phyloP scores from a whole-genome alignment of 2,329 filamentous ascomycete genomes.

The Ustilaginoidea virens region DNA sequence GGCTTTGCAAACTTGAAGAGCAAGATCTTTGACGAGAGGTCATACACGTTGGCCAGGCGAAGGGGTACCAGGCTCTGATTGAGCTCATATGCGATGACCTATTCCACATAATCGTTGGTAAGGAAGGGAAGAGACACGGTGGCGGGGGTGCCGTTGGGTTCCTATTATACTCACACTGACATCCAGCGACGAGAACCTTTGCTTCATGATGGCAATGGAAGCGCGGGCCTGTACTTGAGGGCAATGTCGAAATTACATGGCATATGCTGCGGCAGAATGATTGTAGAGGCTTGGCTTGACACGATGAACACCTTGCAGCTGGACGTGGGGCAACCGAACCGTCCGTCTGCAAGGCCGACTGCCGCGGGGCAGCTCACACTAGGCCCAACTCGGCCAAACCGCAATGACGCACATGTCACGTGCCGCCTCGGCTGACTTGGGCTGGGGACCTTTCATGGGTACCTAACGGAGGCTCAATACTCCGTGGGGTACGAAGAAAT shows the following conservation, averaged over 20 bases:
- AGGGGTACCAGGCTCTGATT: conserved; percentile 59
- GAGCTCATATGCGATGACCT: conserved; percentile 93
- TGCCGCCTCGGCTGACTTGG: conserved; percentile 1
- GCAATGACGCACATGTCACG: conserved; percentile 6
- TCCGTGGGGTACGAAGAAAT: no score
- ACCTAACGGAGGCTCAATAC: no score
- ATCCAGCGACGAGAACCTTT: conserved; percentile 65
- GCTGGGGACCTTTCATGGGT: no score
- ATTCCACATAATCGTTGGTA: background rate
- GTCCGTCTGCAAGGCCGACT: no score
- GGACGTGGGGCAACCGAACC: conserved; percentile 4
- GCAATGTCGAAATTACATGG: no score
- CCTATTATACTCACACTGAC: conserved; percentile 42
- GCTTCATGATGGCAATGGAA: conserved; percentile 42
- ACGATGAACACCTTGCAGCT: no score
- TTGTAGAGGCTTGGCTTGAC: no score
- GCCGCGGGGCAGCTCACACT: conserved; percentile 6
- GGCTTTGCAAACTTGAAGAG: conserved; percentile 91
- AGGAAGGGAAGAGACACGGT: no score
- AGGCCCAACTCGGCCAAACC: conserved; percentile 2
- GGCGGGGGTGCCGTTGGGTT: no score
- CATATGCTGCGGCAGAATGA: no score
- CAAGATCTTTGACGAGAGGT: conserved; percentile 88
- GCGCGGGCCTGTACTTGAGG: no score
- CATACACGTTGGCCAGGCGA: conserved; percentile 86